Evolutionary conservation across 2,329 filamentous ascomycete species (phyloP), one percentile per base, ranked within the genome.

Genomic region (Meredithiella fracta): DNA sequence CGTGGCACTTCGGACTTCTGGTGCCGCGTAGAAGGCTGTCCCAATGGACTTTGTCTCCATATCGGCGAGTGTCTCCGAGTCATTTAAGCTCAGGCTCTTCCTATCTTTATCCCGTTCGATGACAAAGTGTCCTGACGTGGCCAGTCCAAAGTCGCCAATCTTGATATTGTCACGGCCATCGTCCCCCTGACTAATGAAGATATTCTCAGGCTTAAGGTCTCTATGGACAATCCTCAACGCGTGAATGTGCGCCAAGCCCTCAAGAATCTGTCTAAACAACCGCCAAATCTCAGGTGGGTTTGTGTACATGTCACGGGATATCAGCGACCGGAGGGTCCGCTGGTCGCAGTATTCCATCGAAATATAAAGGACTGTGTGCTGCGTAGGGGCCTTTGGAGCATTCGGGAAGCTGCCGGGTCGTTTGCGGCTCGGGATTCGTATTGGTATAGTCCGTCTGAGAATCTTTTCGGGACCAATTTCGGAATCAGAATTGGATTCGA

Each of bases 311-410:
- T 82, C 83, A 63, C 83, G 80, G 22, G 79, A 77, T 57, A 98
- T 94, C 29, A 96, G 70, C 72, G 97, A 89, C 20, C 90, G 83
- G 31, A 98, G 76, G 0, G 92, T 97, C 77, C 86, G 80, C 65
- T 91, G 92, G 66, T 97, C 91, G 64, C 92, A 98, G 62, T 96
- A 94, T 66, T 98, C 92, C 92, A 98, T 98, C 59, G 94, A 92
- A 56, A 98, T 97, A 66, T 96, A 98, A 44, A 98, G 75, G 5
- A 90, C 83, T 0, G 85, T 90, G 54, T 78, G 26, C 31, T 56
- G 50, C 31, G 47, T 76, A 73, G 56, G 76, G 72, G 44, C 17
- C 31, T 23, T 38, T 5, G 20, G 50, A 15, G 20, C 17, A 26
- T 52, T 52, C 69, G 69, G 49, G 17, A 26, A 15, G n/a, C n/a